Evolutionary conservation across 371 early-diverging fungal genomes (phyloP).

Genomic region (Chytridium lagenaria): DNA sequence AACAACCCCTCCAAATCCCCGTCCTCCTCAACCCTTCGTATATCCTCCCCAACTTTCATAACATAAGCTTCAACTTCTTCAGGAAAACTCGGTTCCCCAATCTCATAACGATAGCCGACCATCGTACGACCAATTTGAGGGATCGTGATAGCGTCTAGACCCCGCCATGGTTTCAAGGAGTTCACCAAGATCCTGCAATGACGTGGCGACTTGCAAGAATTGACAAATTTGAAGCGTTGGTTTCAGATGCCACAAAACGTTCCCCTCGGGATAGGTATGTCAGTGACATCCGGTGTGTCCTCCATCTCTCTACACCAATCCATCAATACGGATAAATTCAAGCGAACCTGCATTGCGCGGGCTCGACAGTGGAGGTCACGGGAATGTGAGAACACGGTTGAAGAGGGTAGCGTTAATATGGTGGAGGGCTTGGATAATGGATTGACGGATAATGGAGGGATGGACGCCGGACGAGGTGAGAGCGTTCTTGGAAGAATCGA

Average conservation of each 20-base stretch:
- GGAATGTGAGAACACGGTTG: slow-evolving; percentile 74
- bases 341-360: slow-evolving; percentile 81
- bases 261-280: not conserved
- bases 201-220: slow-evolving; percentile 80
- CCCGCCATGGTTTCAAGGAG: slow-evolving; percentile 75
- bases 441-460: slow-evolving; percentile 71
- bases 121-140: slow-evolving; percentile 75
- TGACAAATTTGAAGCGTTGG: slow-evolving; percentile 83
- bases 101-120: slow-evolving; percentile 83
- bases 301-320: slow-evolving; percentile 76
- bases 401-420: slow-evolving; percentile 78
- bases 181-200: slow-evolving; percentile 66
- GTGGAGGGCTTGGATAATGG: slow-evolving; percentile 75
- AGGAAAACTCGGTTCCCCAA: slow-evolving; percentile 72
- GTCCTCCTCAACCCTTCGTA: not conserved
- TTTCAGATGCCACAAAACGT: slow-evolving; percentile 12
- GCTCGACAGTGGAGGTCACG: slow-evolving; percentile 78
- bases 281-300: not conserved
- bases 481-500: slow-evolving; percentile 66
- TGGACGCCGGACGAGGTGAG: slow-evolving; percentile 71
- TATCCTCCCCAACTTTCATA: slow-evolving; percentile 31
- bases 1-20: slow-evolving; percentile 4
- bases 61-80: slow-evolving; percentile 77
- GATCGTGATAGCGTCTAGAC: slow-evolving; percentile 66
- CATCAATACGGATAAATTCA: slow-evolving; percentile 79